Percentiles rank a stretch among this genome's conserved stretches.
Evolutionary conservation across 225 moss, liverwort and hornwort species (phyloP).

Genomic region (Anthoceros angustus): DNA sequence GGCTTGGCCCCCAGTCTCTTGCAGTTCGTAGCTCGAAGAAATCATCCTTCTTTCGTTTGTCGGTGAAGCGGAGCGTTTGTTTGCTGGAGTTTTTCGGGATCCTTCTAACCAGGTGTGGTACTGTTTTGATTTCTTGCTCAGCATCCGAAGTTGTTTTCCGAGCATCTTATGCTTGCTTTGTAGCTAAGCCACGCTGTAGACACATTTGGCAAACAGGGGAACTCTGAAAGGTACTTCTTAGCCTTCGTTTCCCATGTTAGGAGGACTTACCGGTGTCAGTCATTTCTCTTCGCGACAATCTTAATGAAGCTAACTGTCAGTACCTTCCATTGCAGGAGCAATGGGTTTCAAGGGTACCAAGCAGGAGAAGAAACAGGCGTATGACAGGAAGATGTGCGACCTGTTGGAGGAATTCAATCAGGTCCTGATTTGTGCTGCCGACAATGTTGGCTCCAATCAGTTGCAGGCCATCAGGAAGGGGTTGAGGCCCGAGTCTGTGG

Average conservation of each 20-base stretch:
- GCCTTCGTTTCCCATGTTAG: too few relatives aligned
- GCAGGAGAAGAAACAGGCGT: constrained; percentile 57
- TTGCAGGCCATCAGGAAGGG: constrained; percentile 73
- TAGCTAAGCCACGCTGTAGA: too few relatives aligned
- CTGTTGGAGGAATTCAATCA: constrained; percentile 61
- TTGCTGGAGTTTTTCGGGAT: neutral
- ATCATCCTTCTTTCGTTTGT: neutral
- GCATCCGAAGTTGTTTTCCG: too few relatives aligned
- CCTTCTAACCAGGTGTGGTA: neutral
- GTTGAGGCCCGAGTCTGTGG: constrained; percentile 66
- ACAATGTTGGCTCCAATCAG: constrained; percentile 92
- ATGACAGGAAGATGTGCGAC: constrained; percentile 74
- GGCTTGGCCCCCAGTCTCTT: constrained; percentile 19
- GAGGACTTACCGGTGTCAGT: too few relatives aligned
- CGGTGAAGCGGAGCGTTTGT: neutral
- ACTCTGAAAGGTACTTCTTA: too few relatives aligned
- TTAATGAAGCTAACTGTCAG: neutral
- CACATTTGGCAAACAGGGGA: too few relatives aligned
- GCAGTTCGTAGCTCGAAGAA: neutral
- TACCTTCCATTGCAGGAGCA: neutral
- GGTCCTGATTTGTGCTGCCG: constrained; percentile 67
- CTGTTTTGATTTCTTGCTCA: too few relatives aligned
- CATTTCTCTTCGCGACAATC: too few relatives aligned
- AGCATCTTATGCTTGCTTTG: too few relatives aligned
- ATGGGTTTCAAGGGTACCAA: constrained; percentile 99